Evolutionary conservation across 768 basidiomycete species (phyloP).

Genomic region (Naganishia vishniacii): DNA sequence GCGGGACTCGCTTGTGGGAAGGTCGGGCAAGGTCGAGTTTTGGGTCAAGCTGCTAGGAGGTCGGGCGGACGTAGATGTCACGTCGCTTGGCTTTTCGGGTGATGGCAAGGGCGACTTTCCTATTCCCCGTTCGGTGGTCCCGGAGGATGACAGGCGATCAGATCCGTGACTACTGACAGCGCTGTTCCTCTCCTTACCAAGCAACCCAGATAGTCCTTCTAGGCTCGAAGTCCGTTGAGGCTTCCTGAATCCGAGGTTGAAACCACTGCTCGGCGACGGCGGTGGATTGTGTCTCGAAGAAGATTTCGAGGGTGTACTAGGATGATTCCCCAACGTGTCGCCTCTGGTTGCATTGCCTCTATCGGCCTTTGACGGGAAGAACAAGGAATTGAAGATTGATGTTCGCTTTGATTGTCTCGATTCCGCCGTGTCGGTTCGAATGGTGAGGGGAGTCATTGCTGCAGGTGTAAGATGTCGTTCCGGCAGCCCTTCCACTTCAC

Average conservation of each 20-base stretch:
- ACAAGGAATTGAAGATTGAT: neutral
- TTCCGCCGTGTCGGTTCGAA: neutral
- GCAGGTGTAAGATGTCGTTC: too few species aligned
- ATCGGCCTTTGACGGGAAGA: neutral
- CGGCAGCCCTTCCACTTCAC: too few species aligned
- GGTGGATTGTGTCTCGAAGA: neutral
- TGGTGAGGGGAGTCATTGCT: too few species aligned
- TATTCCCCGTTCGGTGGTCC: neutral
- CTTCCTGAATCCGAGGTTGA: neutral
- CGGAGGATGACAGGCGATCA: neutral
- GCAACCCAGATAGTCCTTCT: neutral
- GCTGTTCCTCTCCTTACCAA: neutral
- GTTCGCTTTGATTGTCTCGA: neutral
- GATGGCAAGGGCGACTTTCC: neutral
- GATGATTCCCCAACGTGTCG: neutral
- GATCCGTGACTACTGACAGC: neutral
- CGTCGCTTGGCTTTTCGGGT: neutral
- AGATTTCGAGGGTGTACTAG: neutral
- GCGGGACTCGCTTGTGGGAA: neutral
- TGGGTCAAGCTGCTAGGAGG: neutral
- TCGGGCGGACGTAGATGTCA: neutral
- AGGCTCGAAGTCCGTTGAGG: neutral
- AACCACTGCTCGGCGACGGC: slow-evolving; percentile 1
- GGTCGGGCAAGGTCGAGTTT: neutral
- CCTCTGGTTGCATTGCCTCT: neutral